Percentiles rank a stretch among this genome's conserved stretches.
These are phyloP conservation scores for Sugiyamaella floridensis DNA, from an alignment of 805 yeast genomes.

Conservation along the genomic window DNA sequence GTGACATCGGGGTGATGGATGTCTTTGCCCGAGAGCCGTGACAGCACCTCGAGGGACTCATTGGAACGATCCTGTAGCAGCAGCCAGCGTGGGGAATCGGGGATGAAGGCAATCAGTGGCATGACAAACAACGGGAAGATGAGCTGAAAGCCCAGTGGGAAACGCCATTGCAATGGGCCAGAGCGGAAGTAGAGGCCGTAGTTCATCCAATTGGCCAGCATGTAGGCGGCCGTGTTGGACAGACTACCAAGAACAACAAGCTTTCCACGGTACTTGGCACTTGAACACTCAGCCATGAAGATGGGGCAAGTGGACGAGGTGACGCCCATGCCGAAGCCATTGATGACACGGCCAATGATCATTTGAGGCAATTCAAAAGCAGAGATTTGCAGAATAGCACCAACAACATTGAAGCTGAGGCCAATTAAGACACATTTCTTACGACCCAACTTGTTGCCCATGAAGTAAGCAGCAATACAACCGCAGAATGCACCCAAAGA, in stretches of 20 bases:
- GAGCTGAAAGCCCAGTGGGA: conserved; percentile 19
- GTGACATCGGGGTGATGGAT: not conserved
- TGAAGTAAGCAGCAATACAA: conserved; percentile 18
- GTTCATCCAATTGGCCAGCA: conserved; percentile 11
- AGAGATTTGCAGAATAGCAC: conserved; percentile 41
- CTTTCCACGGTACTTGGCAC: conserved; percentile 58
- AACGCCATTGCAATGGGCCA: conserved; percentile 11
- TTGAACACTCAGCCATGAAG: conserved; percentile 71
- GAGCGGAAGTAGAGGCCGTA: conserved; percentile 6
- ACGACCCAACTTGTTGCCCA: conserved; percentile 44
- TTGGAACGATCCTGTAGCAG: conserved; percentile 60
- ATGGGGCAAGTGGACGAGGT: conserved; percentile 76
- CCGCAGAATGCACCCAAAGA: conserved; percentile 6
- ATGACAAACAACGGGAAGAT: conserved; percentile 35
- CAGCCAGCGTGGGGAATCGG: conserved; percentile 77
- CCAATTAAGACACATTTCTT: conserved; percentile 42
- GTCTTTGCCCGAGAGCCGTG: not conserved
- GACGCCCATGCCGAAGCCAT: conserved; percentile 54
- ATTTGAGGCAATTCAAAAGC: conserved; percentile 19
- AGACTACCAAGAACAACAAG: conserved; percentile 18
- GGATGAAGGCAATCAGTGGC: conserved; percentile 42
- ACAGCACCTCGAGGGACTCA: conserved; percentile 39
- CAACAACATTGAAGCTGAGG: conserved; percentile 42
- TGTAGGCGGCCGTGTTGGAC: conserved; percentile 3
- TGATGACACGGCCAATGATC: conserved; percentile 55